phyloP scores from a whole-genome alignment of 768 basidiomycete genomes.

The Arthromyces matolae region DNA sequence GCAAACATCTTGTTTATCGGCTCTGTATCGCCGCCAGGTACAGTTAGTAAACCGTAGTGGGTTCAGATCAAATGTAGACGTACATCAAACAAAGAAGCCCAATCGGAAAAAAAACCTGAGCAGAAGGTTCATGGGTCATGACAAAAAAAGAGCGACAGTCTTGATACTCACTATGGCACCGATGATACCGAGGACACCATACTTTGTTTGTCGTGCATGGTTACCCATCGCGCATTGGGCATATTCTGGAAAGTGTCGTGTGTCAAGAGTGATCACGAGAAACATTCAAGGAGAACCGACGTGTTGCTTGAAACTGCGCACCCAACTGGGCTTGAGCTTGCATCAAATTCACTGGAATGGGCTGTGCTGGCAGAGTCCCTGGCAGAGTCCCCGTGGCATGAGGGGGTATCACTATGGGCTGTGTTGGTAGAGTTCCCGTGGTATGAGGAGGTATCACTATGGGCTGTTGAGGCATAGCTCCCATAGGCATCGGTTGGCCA shows the following conservation, averaged over 20 bases:
- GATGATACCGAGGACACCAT: constrained; percentile 24
- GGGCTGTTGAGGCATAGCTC: background rate
- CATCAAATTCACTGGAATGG: background rate
- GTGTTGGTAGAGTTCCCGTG: too few species aligned
- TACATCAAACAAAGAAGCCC: constrained; percentile 22
- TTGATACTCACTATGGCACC: constrained; percentile 21
- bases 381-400: too few species aligned
- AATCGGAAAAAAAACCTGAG: constrained; percentile 23
- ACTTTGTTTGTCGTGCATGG: constrained; percentile 19
- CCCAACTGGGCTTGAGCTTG: constrained; percentile 12
- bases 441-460: too few species aligned
- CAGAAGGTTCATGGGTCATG: too few species aligned
- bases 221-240: constrained; percentile 20
- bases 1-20: constrained; percentile 11
- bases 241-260: constrained; percentile 11
- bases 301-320: constrained; percentile 11
- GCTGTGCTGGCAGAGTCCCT: too few species aligned
- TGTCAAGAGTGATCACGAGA: background rate
- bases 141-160: background rate
- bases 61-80: background rate
- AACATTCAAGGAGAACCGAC: constrained; percentile 10
- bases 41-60: background rate
- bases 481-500: background rate
- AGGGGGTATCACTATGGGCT: too few species aligned
- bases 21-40: background rate